A percentile compares a stretch with the other conserved stretches of the same genome.
phyloP scores from a whole-genome alignment of 164 flowering plant genomes.

The Kingdonia uniflora region DNA sequence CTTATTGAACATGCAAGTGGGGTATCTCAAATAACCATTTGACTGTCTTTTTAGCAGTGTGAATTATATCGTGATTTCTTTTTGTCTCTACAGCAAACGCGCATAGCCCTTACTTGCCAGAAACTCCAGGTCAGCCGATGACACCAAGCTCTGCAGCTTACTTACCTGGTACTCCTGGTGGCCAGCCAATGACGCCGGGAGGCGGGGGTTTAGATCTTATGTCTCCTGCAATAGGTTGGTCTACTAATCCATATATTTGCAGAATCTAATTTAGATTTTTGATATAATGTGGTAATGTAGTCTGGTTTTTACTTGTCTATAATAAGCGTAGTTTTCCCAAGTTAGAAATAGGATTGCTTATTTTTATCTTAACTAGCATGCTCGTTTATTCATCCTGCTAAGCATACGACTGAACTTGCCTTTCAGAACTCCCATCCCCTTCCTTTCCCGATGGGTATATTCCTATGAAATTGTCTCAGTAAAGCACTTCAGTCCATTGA shows the following conservation, averaged over 20 bases:
- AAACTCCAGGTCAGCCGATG: constrained; percentile 97
- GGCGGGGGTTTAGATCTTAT: constrained; percentile 85
- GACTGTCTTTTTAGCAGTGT: too few relatives aligned
- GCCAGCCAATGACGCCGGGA: constrained; percentile 99
- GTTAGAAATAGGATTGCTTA: too few relatives aligned
- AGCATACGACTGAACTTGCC: too few relatives aligned
- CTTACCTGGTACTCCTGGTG: constrained; percentile 97
- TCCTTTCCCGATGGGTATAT: too few relatives aligned
- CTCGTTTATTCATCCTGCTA: too few relatives aligned
- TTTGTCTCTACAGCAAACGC: constrained; percentile 59
- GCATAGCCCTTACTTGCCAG: constrained; percentile 95
- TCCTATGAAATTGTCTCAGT: too few relatives aligned
- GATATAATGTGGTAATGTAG: background rate
- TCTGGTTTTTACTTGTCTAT: background rate
- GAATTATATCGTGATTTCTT: background rate
- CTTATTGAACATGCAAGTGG: too few relatives aligned
- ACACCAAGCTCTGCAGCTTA: constrained; percentile 84
- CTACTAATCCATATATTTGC: background rate
- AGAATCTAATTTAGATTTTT: background rate
- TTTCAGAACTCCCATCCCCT: too few relatives aligned
- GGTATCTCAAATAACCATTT: too few relatives aligned
- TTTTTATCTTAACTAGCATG: too few relatives aligned
- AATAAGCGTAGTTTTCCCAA: too few relatives aligned
- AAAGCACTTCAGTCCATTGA: too few relatives aligned
- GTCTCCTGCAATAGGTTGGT: constrained; percentile 82